A percentile compares a stretch with the other conserved stretches of the same genome.
phyloP scores from a whole-genome alignment of 1,139 yeast species.

The Magnusiomyces suaveolens region DNA sequence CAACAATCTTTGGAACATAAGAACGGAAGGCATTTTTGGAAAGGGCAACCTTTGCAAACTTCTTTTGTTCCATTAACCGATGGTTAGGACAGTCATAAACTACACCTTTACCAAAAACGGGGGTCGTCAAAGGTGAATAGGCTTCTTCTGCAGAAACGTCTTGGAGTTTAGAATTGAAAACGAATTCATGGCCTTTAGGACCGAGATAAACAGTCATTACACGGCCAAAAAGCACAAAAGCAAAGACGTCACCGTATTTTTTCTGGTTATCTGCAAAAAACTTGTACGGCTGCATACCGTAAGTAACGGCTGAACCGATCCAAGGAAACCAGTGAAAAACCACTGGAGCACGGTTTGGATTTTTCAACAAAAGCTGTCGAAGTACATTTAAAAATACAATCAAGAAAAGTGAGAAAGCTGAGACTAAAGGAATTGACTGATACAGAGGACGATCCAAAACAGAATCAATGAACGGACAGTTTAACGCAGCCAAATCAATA shows the following conservation, averaged over 20 bases:
- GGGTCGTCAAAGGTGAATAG: constrained; percentile 88
- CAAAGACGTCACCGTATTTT: constrained; percentile 85
- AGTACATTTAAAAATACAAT: constrained; percentile 53
- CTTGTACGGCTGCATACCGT: constrained; percentile 88
- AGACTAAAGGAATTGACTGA: constrained; percentile 22
- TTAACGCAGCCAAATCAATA: constrained; percentile 5
- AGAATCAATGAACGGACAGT: constrained; percentile 1
- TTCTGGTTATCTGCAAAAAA: constrained; percentile 70
- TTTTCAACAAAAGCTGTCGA: constrained; percentile 63
- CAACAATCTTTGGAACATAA: constrained; percentile 81
- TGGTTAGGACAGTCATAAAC: constrained; percentile 93
- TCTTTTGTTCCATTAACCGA: constrained; percentile 95
- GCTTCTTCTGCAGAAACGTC: constrained; percentile 97
- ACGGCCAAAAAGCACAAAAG: constrained; percentile 79
- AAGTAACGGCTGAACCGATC: constrained; percentile 82
- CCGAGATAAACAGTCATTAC: constrained; percentile 94
- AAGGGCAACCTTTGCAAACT: constrained; percentile 84
- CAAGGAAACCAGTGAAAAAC: constrained; percentile 93
- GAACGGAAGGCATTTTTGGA: constrained; percentile 73
- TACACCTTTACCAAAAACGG: constrained; percentile 95
- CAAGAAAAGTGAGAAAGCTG: constrained; percentile 31
- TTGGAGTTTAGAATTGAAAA: constrained; percentile 77
- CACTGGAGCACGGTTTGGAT: constrained; percentile 56
- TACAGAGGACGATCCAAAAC: constrained; percentile 21
- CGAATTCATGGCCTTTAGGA: constrained; percentile 95